phyloP scores from a whole-genome alignment of 371 early-diverging fungal genomes.

The Circinella umbellata region DNA sequence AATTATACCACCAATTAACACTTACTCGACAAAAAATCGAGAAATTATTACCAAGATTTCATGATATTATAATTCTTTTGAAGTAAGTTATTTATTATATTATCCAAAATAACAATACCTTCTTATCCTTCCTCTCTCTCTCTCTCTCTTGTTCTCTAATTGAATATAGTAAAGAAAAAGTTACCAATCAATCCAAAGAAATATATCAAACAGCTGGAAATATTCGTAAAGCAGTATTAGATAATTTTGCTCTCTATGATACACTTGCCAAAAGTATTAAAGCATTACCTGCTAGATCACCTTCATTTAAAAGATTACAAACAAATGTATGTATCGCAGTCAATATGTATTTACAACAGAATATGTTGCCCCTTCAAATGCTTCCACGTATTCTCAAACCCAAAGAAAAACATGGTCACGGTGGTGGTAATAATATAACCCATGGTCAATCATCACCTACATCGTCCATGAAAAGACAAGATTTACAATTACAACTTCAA shows the following conservation, averaged over 20 bases:
- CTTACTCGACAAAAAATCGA: slow-evolving; percentile 56
- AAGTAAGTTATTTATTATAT: slow-evolving; percentile 43
- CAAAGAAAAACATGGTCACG: slow-evolving; percentile 7
- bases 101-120: too few relatives aligned
- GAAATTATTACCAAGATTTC: slow-evolving; percentile 59
- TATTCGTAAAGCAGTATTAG: slow-evolving; percentile 66
- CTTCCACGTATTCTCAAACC: slow-evolving; percentile 71
- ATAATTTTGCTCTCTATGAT: slow-evolving; percentile 68
- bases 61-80: slow-evolving; percentile 58
- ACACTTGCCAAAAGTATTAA: slow-evolving; percentile 65
- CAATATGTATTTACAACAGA: slow-evolving; percentile 79
- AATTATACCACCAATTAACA: slow-evolving; percentile 50
- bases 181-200: slow-evolving; percentile 52
- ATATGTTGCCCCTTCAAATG: slow-evolving; percentile 89
- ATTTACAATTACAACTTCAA: slow-evolving; percentile 61
- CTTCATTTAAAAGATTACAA: slow-evolving; percentile 67
- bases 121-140: too few relatives aligned
- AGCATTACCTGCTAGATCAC: slow-evolving; percentile 48
- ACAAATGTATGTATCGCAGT: slow-evolving; percentile 72
- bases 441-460: slow-evolving; percentile 13
- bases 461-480: slow-evolving; percentile 23
- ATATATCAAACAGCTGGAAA: slow-evolving; percentile 61
- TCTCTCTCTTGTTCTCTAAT: slow-evolving; percentile 4
- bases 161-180: slow-evolving; percentile 44
- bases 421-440: background rate